Evolutionary conservation across 225 moss, liverwort and hornwort species (phyloP).

Genomic region (Straminergon stramineum): DNA sequence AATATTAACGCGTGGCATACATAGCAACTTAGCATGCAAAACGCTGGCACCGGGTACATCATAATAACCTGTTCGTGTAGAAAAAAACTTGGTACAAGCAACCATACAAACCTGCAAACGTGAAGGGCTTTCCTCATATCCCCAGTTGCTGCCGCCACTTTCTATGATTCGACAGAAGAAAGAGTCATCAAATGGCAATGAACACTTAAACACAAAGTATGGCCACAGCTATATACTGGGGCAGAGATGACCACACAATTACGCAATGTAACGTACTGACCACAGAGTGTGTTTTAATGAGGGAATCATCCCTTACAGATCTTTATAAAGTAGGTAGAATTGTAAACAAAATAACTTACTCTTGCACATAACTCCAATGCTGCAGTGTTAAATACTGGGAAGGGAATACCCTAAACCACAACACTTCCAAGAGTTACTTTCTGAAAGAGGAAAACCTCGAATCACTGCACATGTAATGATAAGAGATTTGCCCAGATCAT

Average conservation of each 20-base stretch:
- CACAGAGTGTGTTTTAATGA: neutral
- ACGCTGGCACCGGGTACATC: neutral
- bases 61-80: neutral
- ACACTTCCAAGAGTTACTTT: slow-evolving; percentile 8
- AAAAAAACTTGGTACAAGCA: neutral
- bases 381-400: slow-evolving; percentile 45
- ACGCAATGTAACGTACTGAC: neutral
- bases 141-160: slow-evolving; percentile 87
- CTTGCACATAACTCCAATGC: slow-evolving; percentile 91
- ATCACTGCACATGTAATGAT: neutral
- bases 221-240: neutral
- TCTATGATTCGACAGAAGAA: slow-evolving; percentile 27
- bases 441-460: neutral
- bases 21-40: neutral
- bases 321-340: neutral
- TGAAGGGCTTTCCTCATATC: slow-evolving; percentile 95
- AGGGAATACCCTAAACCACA: slow-evolving; percentile 45
- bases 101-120: slow-evolving; percentile 63
- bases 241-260: neutral
- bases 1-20: neutral
- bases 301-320: neutral
- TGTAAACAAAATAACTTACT: slow-evolving; percentile 32
- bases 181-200: neutral
- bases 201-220: neutral
- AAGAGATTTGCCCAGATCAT: neutral